These are phyloP conservation scores for Nigrospora sphaerica DNA, from an alignment of 2,329 filamentous ascomycete genomes.

Conservation along the genomic window DNA sequence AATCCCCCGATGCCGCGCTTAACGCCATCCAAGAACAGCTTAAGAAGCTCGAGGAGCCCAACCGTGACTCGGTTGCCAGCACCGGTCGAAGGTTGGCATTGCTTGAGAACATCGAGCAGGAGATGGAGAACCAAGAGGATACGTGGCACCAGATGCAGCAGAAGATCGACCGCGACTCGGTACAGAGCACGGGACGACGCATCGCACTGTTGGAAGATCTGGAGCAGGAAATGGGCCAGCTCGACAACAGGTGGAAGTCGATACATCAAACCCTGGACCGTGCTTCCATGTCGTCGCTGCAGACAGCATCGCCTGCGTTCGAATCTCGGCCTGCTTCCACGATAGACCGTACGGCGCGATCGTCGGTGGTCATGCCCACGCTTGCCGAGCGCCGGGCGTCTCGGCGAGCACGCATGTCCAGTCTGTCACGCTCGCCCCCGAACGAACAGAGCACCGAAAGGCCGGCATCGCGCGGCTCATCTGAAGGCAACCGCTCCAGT, in stretches of 20 bases:
- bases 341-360: slow-evolving; percentile 1
- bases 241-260: slow-evolving; percentile 53
- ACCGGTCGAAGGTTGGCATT: slow-evolving; percentile 38
- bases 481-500: slow-evolving; percentile 23
- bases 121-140: slow-evolving; percentile 53
- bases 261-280: slow-evolving; percentile 46
- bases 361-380: neutral
- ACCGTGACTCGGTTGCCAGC: slow-evolving; percentile 26
- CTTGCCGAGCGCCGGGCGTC: slow-evolving; percentile 29
- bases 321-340: slow-evolving; percentile 26
- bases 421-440: slow-evolving; percentile 13
- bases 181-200: slow-evolving; percentile 31
- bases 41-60: slow-evolving; percentile 36
- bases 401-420: slow-evolving; percentile 22
- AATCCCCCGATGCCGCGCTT: slow-evolving; percentile 43
- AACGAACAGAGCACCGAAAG: slow-evolving; percentile 17
- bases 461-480: slow-evolving; percentile 22
- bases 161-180: slow-evolving; percentile 42
- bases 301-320: slow-evolving; percentile 19
- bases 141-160: slow-evolving; percentile 53
- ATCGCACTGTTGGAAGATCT: slow-evolving; percentile 49
- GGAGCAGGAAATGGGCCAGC: slow-evolving; percentile 54
- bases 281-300: slow-evolving; percentile 42
- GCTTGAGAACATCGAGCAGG: slow-evolving; percentile 52
- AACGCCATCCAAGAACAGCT: slow-evolving; percentile 45